phyloP scores from a whole-genome alignment of 331 rosid species.

The Prunus yedoensis region DNA sequence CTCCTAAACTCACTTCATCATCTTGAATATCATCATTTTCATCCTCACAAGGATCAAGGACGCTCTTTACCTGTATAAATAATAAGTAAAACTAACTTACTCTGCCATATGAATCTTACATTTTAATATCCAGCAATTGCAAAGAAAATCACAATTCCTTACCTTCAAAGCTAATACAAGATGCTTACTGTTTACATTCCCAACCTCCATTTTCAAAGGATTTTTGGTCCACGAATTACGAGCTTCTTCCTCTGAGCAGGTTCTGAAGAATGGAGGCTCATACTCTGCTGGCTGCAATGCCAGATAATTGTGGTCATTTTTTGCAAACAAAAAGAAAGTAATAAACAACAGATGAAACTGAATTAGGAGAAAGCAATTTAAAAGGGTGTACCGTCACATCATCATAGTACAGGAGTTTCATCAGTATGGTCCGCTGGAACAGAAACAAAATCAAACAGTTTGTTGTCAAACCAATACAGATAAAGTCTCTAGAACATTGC shows the following conservation, averaged over 20 bases:
- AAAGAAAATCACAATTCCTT: constrained; percentile 19
- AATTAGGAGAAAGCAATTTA: constrained; percentile 3
- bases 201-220: constrained; percentile 92
- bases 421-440: constrained; percentile 82
- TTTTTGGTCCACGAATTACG: constrained; percentile 69
- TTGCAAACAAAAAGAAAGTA: neutral
- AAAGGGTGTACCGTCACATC: constrained; percentile 68
- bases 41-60: constrained; percentile 62
- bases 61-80: constrained; percentile 65
- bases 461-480: neutral
- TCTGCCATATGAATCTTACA: constrained; percentile 12
- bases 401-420: constrained; percentile 88
- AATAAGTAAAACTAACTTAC: constrained; percentile 6
- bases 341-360: neutral
- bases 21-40: constrained; percentile 52
- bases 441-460: constrained; percentile 23
- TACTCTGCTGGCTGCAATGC: constrained; percentile 81
- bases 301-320: constrained; percentile 16
- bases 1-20: constrained; percentile 50
- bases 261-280: constrained; percentile 94
- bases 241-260: constrained; percentile 78
- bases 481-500: constrained; percentile 3
- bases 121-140: neutral
- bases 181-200: constrained; percentile 96
- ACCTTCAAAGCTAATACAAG: constrained; percentile 90